Evolutionary conservation across 2,329 filamentous ascomycete genomes (phyloP), one percentile per base, ranked within the genome.

Genomic region (Exophiala dermatitidis): DNA sequence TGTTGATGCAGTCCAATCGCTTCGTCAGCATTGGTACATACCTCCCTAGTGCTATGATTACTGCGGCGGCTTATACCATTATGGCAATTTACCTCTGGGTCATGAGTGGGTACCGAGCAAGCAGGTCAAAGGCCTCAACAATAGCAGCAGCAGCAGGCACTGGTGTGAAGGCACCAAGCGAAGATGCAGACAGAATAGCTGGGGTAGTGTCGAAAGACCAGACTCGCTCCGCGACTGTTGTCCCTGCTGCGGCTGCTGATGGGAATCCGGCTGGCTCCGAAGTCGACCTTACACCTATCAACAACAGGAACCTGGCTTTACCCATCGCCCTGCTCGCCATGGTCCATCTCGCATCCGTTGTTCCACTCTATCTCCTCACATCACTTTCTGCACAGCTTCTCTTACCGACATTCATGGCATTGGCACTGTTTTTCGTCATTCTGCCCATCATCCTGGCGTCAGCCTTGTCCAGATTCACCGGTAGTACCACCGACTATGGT

Each of bases 11-110:
- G 62, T 81, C 84, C 31, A 88, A 93, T 64, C 84, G 90, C 7
- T 98, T 98, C 67, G 93, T 97, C 62, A 97, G 90, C 71, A 98
- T 98, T 59, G 93, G 93, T 10, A 98, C 91, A 1, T 98, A 98
- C 66, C 78, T 98, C 2, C 93, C 93, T 0, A 94, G 89, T 63
- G 93, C 93, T n/a, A 98, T 98, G 93, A 73, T 97, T 47, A 79
- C 98, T 53, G 93, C 93, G 1, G 86, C 85, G 41, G 96, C 90
- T 68, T 97, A 97, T 66, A 95, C 88, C 31, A 91, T 98, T 67
- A 95, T 91, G 76, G 89, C 91, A 3, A 91, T 97, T 62, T 84
- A 85, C 10, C 75, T 96, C n/a, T 98, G 93, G 93, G 78, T 96
- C 10, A 84, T 87, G 69, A 95, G 88, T 63, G 91, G 91, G 1